Percentiles rank a stretch among this genome's conserved stretches.
phyloP scores from a whole-genome alignment of 1,139 yeast species.

The Sugiyamaella paludigena region DNA sequence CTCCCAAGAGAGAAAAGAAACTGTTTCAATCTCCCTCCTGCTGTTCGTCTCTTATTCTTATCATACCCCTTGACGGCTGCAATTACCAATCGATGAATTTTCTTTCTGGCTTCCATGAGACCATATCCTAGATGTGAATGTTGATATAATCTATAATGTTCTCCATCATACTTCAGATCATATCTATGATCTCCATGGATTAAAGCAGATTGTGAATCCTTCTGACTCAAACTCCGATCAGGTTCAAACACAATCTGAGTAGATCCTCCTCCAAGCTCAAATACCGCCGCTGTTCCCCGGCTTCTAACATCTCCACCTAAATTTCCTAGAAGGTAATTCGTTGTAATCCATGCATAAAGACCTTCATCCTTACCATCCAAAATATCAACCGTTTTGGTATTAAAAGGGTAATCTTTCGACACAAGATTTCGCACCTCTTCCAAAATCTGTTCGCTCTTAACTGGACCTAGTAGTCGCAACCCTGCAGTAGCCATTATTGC shows the following conservation, averaged over 20 bases:
- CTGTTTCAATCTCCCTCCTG: neutral
- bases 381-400: conserved; percentile 81
- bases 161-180: conserved; percentile 68
- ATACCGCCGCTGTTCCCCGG: conserved; percentile 73
- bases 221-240: conserved; percentile 38
- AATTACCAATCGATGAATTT: conserved; percentile 52
- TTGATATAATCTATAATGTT: conserved; percentile 73
- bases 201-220: conserved; percentile 50
- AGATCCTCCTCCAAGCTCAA: conserved; percentile 94
- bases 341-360: conserved; percentile 92
- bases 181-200: conserved; percentile 83
- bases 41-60: conserved; percentile 3
- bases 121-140: conserved; percentile 92
- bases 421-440: conserved; percentile 67
- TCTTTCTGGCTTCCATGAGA: conserved; percentile 85
- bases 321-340: conserved; percentile 81
- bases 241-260: conserved; percentile 98
- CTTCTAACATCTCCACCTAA: conserved; percentile 44
- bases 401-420: conserved; percentile 74
- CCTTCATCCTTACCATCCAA: conserved; percentile 95
- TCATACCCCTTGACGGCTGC: conserved; percentile 9
- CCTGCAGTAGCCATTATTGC: conserved; percentile 97
- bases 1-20: neutral
- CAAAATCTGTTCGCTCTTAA: conserved; percentile 64
- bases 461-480: conserved; percentile 71